These are phyloP conservation scores for Neurospora sp. DNA, from an alignment of 495 filamentous ascomycete species.

Conservation along the genomic window DNA sequence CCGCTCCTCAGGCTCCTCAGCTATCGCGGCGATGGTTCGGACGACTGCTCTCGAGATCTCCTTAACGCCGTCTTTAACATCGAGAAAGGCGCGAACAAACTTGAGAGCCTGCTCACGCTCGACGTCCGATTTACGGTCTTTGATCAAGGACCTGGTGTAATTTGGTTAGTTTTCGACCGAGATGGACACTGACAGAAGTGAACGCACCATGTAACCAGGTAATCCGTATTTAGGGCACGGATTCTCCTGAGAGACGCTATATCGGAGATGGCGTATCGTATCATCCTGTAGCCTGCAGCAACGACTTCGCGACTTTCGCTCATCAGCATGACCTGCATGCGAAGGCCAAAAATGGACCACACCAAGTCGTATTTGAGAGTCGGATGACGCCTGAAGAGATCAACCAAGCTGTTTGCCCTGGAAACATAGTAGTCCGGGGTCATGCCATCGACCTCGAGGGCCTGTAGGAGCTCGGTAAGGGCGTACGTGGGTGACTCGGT, in stretches of 20 bases:
- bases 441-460: conserved; percentile 76
- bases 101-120: conserved; percentile 96
- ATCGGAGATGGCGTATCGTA: conserved; percentile 90
- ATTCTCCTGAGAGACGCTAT: conserved; percentile 80
- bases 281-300: conserved; percentile 85
- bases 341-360: conserved; percentile 85
- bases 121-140: conserved; percentile 89
- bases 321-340: conserved; percentile 89
- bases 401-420: conserved; percentile 79
- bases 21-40: conserved; percentile 77
- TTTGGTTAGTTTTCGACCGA: neutral
- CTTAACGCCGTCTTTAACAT: conserved; percentile 83
- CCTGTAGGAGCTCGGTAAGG: conserved; percentile 77
- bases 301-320: conserved; percentile 93
- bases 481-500: conserved; percentile 86
- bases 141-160: conserved; percentile 60
- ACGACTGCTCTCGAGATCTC: conserved; percentile 83
- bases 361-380: conserved; percentile 91
- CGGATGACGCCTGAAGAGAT: conserved; percentile 84
- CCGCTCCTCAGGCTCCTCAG: conserved; percentile 81
- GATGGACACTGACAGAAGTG: neutral
- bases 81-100: conserved; percentile 89
- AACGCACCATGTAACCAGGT: conserved; percentile 65
- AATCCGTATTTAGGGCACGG: conserved; percentile 77
- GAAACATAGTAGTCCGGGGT: conserved; percentile 90